phyloP scores from a whole-genome alignment of 208 protist species.

The Trypanosoma melophagium region DNA sequence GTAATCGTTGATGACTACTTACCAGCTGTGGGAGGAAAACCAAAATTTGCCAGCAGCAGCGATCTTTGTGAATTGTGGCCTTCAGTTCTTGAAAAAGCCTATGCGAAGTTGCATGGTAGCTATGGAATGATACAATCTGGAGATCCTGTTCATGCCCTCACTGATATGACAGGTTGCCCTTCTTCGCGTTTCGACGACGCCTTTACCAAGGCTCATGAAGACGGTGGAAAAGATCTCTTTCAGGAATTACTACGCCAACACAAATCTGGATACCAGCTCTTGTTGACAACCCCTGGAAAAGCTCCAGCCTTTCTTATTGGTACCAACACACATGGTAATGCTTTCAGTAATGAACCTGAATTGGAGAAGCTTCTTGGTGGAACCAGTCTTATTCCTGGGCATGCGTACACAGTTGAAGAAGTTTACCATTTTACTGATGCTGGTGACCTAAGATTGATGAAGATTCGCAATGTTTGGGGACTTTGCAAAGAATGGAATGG shows the following conservation, averaged over 20 bases:
- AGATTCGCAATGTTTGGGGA: conserved; percentile 72
- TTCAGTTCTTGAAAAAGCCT: conserved; percentile 89
- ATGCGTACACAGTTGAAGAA: conserved; percentile 71
- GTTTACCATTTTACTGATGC: conserved; percentile 45
- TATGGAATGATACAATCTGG: conserved; percentile 83
- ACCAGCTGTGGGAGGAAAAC: conserved; percentile 51
- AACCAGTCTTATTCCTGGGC: conserved; percentile 70
- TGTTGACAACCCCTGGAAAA: conserved; percentile 79
- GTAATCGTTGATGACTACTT: conserved; percentile 90
- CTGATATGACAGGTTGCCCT: conserved; percentile 79
- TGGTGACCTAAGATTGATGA: conserved; percentile 44
- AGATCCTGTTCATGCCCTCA: conserved; percentile 86
- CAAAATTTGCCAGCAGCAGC: conserved; percentile 55
- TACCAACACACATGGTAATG: conserved; percentile 19
- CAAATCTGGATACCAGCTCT: conserved; percentile 51
- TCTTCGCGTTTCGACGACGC: conserved; percentile 73
- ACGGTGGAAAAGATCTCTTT: conserved; percentile 38
- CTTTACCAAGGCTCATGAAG: conserved; percentile 40
- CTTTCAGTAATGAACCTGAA: conserved; percentile 54
- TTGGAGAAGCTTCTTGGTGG: conserved; percentile 40
- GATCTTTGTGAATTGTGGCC: conserved; percentile 88
- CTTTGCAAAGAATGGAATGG: conserved; percentile 40
- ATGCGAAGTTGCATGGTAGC: conserved; percentile 85
- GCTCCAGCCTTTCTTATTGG: conserved; percentile 60
- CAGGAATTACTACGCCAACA: conserved; percentile 33